Base-by-base conservation (phyloP, 108 stramenopile genomes). In the Skeletonema menzelii region DNA sequence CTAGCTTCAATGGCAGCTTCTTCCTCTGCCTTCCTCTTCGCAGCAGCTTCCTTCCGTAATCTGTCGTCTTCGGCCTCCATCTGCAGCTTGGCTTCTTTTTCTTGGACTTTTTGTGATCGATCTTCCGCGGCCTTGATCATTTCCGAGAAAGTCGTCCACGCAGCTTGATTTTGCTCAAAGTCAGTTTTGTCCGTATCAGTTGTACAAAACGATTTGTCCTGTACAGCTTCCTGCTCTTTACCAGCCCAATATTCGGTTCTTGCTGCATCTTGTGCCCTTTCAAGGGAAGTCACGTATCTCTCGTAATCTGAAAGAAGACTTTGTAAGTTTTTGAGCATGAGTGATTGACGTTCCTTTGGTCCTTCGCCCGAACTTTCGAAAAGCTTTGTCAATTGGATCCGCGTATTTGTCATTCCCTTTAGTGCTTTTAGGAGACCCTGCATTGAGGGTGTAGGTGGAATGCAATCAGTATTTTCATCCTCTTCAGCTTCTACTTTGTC, bases 381-480 rank as follows among this genome's bases (percentile, higher is more conserved):
- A 8, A 22, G 10, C 49, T 53, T 10, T 53, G 49, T 22, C 49
- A 53, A 53, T 19, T 53, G 1, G 22, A 10, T 24, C 49, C 49
- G 15, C 4, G 22, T 5, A n/a, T 53, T 53, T 10, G 15, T 8
- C 19, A 53, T 53, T 24, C 49, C 49, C 6, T 53, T 7, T 1
- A 53, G 49, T 22, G 49, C 19, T 5, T 20, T 22, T 53, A 24
- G 49, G 8, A 53, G 8, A 15, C n/a, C 1, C 49, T 53, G 19
- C 49, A 53, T 53, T 53, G 19, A 10, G 6, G 20, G 22, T 53
- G 62, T 63, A 20, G 34, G 17, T 63, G 62, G 34, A 11, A 63
- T 63, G 37, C 62, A 63, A 12, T 38, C 35, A 59, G 15, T 31
- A 57, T 56, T 55, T 31, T 19, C 32, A 64, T 53, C 56, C 27